These are phyloP conservation scores for Mallotus repandus DNA, from an alignment of 441 rosid genomes.

Conservation along the genomic window DNA sequence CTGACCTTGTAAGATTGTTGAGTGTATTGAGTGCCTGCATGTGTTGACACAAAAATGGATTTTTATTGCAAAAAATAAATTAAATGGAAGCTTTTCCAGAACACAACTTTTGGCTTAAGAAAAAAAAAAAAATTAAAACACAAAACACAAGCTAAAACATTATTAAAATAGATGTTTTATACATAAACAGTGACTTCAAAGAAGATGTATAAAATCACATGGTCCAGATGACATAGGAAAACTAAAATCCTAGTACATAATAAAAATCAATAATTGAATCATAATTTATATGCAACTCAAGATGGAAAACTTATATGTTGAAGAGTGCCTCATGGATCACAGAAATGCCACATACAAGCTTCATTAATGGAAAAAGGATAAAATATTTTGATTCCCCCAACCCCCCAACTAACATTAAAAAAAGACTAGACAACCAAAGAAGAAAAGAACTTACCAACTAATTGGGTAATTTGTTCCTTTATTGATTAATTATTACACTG, in stretches of 20 bases:
- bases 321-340: too few species aligned
- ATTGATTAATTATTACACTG: background rate
- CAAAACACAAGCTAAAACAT: background rate
- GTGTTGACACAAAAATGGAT: slow-evolving; percentile 14
- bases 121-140: background rate
- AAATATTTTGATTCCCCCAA: too few species aligned
- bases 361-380: too few species aligned
- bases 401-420: too few species aligned
- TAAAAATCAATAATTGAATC: background rate
- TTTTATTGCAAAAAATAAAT: background rate
- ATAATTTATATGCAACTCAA: too few species aligned
- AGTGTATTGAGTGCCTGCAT: slow-evolving; percentile 86
- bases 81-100: background rate
- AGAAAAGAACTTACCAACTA: too few species aligned
- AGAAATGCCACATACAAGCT: too few species aligned
- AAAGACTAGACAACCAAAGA: too few species aligned
- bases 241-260: background rate
- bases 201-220: background rate
- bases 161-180: background rate
- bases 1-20: slow-evolving; percentile 99
- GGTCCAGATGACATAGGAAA: background rate
- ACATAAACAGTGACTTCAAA: background rate
- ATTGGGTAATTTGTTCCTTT: too few species aligned
- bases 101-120: background rate
- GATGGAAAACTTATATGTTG: too few species aligned